Evolutionary conservation across 2,329 filamentous ascomycete genomes (phyloP), one percentile per base, ranked within the genome.

Genomic region (Fusarium burgessii): DNA sequence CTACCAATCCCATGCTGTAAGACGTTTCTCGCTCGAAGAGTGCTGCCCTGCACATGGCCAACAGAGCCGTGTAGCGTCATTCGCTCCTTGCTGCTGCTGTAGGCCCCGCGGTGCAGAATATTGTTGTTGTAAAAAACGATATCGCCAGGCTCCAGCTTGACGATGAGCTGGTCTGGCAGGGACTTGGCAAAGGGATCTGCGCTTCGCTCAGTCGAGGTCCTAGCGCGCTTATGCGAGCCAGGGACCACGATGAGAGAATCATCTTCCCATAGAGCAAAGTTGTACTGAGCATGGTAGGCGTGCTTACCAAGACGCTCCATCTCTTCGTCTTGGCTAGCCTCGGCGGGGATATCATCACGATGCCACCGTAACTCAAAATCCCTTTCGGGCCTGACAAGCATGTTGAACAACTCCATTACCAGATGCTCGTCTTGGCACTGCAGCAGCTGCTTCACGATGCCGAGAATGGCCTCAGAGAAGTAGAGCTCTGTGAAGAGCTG

Each of bases 91-190:
- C 41, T 74, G 15, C 81, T 80, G 70, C 86, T 82, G 78, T 94
- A 94, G 32, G 88, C 88, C 3, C 92, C 92, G 7, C 92, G 84
- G 76, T 94, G 92, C 69, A 97, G 79, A 70, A 97, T 97, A 79
- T 97, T 97, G 77, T 95, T 97, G 80, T 97, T 90, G 78, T 97
- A 97, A 76, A 97, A 97, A 43, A 92, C 92, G 18, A 92, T 89
- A 80, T 97, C 94, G 1, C 94, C 94, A 0, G 93, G 86, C 68
- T 87, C 82, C 67, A 97, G 83, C 77, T 84, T 77, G 18, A 97
- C 93, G 6, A 88, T 81, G 17, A 91, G 77, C 83, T 94, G 90
- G 1, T 83, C 88, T 0, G 90, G 89, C 72, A 96, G 74, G 3
- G 82, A 76, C 5, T 82, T 77, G 72, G 91, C 91, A 74, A 89